Evolutionary conservation across 2,329 filamentous ascomycete genomes (phyloP).

Genomic region (Paecilomyces variotii): DNA sequence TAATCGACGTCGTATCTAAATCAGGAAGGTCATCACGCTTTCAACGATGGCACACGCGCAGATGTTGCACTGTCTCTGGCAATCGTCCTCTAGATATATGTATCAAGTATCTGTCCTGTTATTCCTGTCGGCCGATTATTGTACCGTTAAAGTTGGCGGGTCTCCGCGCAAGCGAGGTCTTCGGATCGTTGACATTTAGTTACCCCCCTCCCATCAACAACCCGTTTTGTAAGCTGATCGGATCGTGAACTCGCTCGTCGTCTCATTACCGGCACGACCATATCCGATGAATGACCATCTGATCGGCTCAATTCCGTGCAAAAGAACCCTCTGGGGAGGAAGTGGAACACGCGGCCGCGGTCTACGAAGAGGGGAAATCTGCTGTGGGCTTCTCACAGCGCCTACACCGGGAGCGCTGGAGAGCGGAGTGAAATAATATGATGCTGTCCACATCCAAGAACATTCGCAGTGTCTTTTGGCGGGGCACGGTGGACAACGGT

Average conservation of each 20-base stretch:
- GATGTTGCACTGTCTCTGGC: not conserved
- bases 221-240: not conserved
- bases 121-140: not conserved
- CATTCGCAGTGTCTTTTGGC: not conserved
- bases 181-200: not conserved
- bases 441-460: not conserved
- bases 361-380: not conserved
- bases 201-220: not conserved
- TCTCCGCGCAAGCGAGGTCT: not conserved
- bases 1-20: not conserved
- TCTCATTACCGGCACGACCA: not conserved
- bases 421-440: not conserved
- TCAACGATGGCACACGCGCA: not conserved
- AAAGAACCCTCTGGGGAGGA: not conserved
- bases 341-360: not conserved
- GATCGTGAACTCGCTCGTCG: not conserved
- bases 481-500: not conserved
- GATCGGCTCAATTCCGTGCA: not conserved
- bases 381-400: not conserved
- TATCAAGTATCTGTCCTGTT: not conserved
- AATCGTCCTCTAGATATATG: not conserved
- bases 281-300: not conserved
- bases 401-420: too few species aligned
- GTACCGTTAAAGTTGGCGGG: not conserved
- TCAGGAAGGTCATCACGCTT: not conserved